Conservation (phyloP, 169 alveolate genomes). For the Theileria sp. region DNA sequence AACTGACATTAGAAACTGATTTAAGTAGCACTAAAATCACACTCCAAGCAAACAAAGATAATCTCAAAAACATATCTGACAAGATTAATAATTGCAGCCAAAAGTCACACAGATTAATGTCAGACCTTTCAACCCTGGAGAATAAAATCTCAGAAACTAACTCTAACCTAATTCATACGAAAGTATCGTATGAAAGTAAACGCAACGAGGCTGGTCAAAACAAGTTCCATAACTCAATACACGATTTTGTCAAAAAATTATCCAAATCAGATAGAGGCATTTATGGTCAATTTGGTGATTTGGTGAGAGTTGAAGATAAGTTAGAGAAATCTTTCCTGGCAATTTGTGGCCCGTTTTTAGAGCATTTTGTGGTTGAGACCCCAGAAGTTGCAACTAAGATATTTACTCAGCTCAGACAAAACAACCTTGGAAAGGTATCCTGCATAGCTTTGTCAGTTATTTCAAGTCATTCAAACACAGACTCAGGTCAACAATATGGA, state of each 20-base stretch:
- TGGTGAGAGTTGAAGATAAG: conserved; percentile 84
- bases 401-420: conserved; percentile 83
- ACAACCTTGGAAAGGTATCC: conserved; percentile 85
- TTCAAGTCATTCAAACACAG: conserved; percentile 25
- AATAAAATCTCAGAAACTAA: conserved; percentile 13
- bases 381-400: conserved; percentile 86
- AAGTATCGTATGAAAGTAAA: conserved; percentile 62
- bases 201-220: conserved; percentile 58
- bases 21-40: conserved; percentile 37
- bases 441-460: conserved; percentile 80
- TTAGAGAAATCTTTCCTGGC: conserved; percentile 88
- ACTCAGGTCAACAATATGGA: conserved; percentile 53
- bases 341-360: conserved; percentile 83
- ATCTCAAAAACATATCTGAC: conserved; percentile 25
- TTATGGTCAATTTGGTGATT: conserved; percentile 91
- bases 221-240: conserved; percentile 18
- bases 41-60: conserved; percentile 36
- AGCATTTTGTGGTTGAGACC: conserved; percentile 86
- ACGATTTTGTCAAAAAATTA: conserved; percentile 59
- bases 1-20: conserved; percentile 11
- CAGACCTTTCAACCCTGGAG: conserved; percentile 35
- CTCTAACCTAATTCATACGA: conserved; percentile 21
- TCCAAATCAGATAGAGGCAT: conserved; percentile 74
- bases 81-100: conserved; percentile 25
- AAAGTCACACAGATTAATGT: conserved; percentile 5